Base-by-base conservation (phyloP, 768 basidiomycete species). In the Boletus barrowsii region DNA sequence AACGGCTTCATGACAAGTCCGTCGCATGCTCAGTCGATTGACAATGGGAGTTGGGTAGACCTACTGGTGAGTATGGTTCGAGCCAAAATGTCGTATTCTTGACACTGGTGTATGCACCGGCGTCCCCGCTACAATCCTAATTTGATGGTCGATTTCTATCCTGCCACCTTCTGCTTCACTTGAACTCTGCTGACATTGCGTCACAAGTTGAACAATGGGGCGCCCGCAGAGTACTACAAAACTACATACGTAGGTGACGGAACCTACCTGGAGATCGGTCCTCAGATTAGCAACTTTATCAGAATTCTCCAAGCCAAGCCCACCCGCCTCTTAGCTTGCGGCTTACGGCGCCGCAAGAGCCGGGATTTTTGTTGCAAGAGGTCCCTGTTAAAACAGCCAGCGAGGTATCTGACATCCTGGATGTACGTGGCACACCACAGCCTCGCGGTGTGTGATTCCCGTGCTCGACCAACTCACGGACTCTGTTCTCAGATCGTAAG, bases 381-480 rank as follows among this genome's bases (percentile, higher is more conserved):
- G 76, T 92, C 1, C 87, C 84, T 3, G 88, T 93, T 17, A 81
- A 79, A 51, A 87, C 77, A 29, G 76, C 90, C 65, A 84, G 82
- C 58, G 83, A 93, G 62, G 82, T 89, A 1, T 89, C 84, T 82
- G 83, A 79, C 3, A 79, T 92, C 43, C 67, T 92, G 18, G 89
- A 92, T 74, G 89, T 86, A 62, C 43, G 69, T 56, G n/a, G 17
- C 24, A 22, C 14, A 30, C 24, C 18, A 42, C 42, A 32, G 5
- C 37, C 22, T 35, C 17, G 40, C 29, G 32, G 37, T 32, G 24
- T 51, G 50, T 39, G 10, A 18, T 35, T 18, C 22, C 29, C 37
- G 39, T 32, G 14, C 32, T 50, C n/a, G 22, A 41, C 13, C 10
- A n/a, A 22, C 50, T 47, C 14, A 48, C 42, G 29, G 36, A 14